A percentile compares a stretch with the other conserved stretches of the same genome.
These are phyloP conservation scores for Arthrocladium fulminans DNA, from an alignment of 2,329 filamentous ascomycete genomes.

Conservation along the genomic window DNA sequence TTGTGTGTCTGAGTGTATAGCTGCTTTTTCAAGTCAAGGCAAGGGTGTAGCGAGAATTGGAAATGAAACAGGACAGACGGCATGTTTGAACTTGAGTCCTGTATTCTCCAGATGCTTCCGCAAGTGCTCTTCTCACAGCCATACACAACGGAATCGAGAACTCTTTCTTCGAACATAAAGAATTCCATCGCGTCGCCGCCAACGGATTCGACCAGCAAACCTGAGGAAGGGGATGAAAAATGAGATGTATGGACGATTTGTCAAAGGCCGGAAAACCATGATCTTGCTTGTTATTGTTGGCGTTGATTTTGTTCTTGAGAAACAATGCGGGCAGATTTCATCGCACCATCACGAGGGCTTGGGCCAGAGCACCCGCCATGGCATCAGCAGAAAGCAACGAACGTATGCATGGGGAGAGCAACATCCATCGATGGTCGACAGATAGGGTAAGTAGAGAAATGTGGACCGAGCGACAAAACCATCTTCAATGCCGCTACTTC, in stretches of 20 bases:
- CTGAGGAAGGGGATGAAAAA: not conserved
- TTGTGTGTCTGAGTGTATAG: too few species aligned
- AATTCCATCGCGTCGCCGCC: not conserved
- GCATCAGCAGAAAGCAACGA: not conserved
- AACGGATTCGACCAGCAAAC: not conserved
- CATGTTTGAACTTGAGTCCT: too few species aligned
- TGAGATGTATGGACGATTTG: not conserved
- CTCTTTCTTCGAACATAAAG: not conserved
- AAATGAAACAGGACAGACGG: too few species aligned
- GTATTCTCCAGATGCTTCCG: too few species aligned
- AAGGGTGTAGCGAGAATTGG: too few species aligned
- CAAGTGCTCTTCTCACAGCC: too few species aligned
- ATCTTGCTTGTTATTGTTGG: conserved; percentile 7
- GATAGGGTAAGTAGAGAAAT: not conserved
- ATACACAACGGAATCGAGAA: too few species aligned
- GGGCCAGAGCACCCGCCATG: too few species aligned
- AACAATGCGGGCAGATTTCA: not conserved
- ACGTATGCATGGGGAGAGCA: not conserved
- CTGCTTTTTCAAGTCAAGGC: too few species aligned
- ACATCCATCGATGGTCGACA: not conserved
- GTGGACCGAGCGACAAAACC: not conserved
- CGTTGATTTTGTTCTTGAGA: conserved; percentile 1
- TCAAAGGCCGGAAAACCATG: not conserved
- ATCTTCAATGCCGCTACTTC: not conserved
- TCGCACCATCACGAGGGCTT: not conserved